Evolutionary conservation across 495 filamentous ascomycete genomes (phyloP).

Genomic region (Penicillium longicatenatum): DNA sequence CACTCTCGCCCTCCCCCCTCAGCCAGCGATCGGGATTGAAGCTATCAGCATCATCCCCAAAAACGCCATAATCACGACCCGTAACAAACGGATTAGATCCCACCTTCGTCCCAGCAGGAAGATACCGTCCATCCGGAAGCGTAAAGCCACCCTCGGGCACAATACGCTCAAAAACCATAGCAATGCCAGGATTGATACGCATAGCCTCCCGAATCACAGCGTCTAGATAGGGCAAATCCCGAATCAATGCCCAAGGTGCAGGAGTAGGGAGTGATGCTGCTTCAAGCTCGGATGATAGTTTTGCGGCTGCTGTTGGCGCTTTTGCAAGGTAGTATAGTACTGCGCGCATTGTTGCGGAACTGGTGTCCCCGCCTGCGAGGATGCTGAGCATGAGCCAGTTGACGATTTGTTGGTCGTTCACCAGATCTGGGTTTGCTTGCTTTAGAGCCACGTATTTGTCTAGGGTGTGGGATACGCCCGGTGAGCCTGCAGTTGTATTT

Average conservation of each 20-base stretch:
- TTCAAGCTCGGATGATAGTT: slow-evolving; percentile 21
- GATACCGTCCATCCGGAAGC: slow-evolving; percentile 47
- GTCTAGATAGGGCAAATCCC: slow-evolving; percentile 28
- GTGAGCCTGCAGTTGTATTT: slow-evolving; percentile 9
- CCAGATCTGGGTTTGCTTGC: slow-evolving; percentile 21
- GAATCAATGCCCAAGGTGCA: slow-evolving; percentile 17
- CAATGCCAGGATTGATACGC: slow-evolving; percentile 65
- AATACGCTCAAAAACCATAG: slow-evolving; percentile 63
- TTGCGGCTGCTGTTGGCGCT: slow-evolving; percentile 10
- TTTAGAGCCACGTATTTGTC: slow-evolving; percentile 29
- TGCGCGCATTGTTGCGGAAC: slow-evolving; percentile 24
- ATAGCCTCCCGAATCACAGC: slow-evolving; percentile 46
- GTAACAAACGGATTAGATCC: slow-evolving; percentile 62
- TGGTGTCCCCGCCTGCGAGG: slow-evolving; percentile 31
- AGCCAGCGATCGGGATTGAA: slow-evolving; percentile 66
- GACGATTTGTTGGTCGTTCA: slow-evolving; percentile 26
- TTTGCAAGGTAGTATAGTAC: slow-evolving; percentile 29
- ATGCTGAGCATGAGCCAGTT: slow-evolving; percentile 31
- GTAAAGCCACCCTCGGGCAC: slow-evolving; percentile 58
- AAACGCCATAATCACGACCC: slow-evolving; percentile 55
- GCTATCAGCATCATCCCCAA: slow-evolving; percentile 52
- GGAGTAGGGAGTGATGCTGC: slow-evolving; percentile 12
- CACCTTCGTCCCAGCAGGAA: slow-evolving; percentile 59
- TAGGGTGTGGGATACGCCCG: slow-evolving; percentile 23
- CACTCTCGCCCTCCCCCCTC: slow-evolving; percentile 33